Conservation (phyloP, 1,284 basidiomycete species). For the Irpex rosettiformis region DNA sequence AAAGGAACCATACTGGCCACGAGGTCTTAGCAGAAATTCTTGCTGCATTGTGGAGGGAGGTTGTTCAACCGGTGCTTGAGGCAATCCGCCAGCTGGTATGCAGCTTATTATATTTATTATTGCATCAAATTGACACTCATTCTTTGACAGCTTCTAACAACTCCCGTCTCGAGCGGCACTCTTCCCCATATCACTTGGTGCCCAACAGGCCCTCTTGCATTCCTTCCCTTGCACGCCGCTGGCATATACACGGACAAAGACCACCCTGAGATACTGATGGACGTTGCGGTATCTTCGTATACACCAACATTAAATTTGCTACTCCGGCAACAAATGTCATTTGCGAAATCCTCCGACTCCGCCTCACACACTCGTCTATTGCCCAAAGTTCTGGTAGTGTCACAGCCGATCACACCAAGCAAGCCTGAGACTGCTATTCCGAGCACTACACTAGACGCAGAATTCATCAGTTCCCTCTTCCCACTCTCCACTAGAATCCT, state of each 20-base stretch:
- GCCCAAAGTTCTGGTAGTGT: neutral
- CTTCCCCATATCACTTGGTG: neutral
- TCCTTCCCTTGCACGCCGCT: neutral
- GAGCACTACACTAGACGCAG: neutral
- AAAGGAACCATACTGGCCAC: neutral
- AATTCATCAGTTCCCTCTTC: neutral
- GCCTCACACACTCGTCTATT: neutral
- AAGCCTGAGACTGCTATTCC: neutral
- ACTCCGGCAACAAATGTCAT: neutral
- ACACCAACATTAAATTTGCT: neutral
- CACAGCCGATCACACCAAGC: neutral
- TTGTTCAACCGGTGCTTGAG: neutral
- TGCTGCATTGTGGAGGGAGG: neutral
- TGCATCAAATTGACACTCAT: too few species aligned
- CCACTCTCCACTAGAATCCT: neutral
- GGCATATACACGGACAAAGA: neutral
- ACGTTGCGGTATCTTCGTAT: neutral
- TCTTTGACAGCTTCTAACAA: too few species aligned
- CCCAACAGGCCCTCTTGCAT: neutral
- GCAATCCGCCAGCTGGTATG: neutral
- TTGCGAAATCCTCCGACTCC: neutral
- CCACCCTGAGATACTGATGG: neutral
- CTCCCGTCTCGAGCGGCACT: too few species aligned
- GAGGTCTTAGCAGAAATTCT: constrained; percentile 8
- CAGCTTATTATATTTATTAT: too few species aligned